Evolutionary conservation across 2,329 filamentous ascomycete species (phyloP), one percentile per base, ranked within the genome.

Genomic region (Nigrograna mackinnonii): DNA sequence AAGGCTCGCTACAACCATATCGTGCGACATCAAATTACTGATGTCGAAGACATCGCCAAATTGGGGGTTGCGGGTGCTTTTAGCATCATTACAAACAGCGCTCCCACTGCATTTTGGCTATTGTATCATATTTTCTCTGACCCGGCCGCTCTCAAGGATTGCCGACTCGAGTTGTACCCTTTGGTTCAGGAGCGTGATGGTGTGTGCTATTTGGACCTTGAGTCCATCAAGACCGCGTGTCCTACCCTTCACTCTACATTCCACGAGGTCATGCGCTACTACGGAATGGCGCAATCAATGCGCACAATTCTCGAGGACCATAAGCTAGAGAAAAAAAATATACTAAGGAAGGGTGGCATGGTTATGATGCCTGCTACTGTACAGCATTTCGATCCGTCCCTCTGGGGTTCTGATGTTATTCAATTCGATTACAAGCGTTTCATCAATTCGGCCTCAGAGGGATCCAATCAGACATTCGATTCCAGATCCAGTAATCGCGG

Each of bases 181-280:
- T 32, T 43, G 22, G 34, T 37, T 20, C 34, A 37, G 6, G 40
- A 43, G 34, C 5, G 14, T 13, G 24, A 37, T 43, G 40, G 33
- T 20, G 17, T 37, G 21, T 32, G 24, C 34, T 37, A 30, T 31
- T 22, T 43, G 26, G 35, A 43, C 20, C 19, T 34, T 6, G 35
- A 24, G 28, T 17, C 35, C 14, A 33, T 43, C 35, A 32, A 26
- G 28, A 22, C 35, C 6, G 52, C 40, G 4, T 73, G 67, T 44
- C 65, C 69, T 2, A 51, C 72, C 4, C 45, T 75, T 3, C 40
- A 63, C 1, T 72, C 69, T 12, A 60, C 60, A 1, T 69, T 65
- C 35, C 61, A 73, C 39, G 71, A 75, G 51, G 57, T 61, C 4
- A 62, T 74, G 12, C 68, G 72, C 5, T 44, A 57, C 30, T 47